Base-by-base conservation (phyloP, 768 basidiomycete species). In the Termitomyces sp. region DNA sequence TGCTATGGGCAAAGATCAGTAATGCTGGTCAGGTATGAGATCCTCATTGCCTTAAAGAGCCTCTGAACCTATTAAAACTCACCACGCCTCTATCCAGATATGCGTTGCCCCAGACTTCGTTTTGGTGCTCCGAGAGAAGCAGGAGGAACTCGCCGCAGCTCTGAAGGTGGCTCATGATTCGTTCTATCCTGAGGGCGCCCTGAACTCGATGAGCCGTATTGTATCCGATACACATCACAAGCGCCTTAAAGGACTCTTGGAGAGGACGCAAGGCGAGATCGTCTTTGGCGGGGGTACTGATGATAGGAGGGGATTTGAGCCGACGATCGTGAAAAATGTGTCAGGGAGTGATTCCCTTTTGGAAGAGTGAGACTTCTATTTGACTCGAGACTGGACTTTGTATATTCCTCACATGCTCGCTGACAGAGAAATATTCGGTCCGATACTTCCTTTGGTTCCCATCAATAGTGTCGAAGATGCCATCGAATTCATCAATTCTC, bases 401-500 rank as follows among this genome's bases (percentile, higher is more conserved):
- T 21, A 31, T 50, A 31, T 50, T 37, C 31, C 23, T 46, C 19
- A 44, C 19, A 23, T 19, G 9, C 10, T 33, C 50, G 41, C 5
- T 60, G 10, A 14, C 44, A 89, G 87, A 58, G 89, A 91, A 66
- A 66, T 89, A 3, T 91, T 91, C 60, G 89, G 87, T 0, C 89
- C 89, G 0, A 66, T 91, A 23, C 63, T 91, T 7, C 82, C 88
- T 0, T 74, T 91, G 45, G 62, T 89, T 12, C 71, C 81, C 0
- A 77, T 90, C 0, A 78, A 83, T 33, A 71, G 67, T 52, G 53
- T 86, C 7, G 75, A 82, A 3, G 79, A 81, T 19, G 87, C 83
- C 0, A 71, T 87, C 38, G 72, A 74, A 1, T 82, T 82, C 62
- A 67, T 89, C 43, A 79, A 78, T 46, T 67, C 70, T 3, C 73